These are phyloP conservation scores for Fusarium acutatum DNA, from an alignment of 2,329 filamentous ascomycete genomes.

Conservation along the genomic window DNA sequence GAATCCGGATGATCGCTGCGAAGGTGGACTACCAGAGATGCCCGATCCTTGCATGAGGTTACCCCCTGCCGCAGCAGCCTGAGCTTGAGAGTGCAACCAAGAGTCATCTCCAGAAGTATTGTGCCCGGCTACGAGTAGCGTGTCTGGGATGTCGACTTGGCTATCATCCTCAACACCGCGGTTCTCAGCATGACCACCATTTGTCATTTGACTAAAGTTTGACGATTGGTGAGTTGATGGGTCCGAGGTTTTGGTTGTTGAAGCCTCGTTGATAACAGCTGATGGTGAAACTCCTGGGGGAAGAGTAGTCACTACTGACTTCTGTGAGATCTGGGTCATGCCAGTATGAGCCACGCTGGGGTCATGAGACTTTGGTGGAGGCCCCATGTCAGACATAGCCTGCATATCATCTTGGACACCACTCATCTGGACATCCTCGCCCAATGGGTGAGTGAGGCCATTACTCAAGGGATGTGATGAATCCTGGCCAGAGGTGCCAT, in stretches of 20 bases:
- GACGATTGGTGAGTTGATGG: constrained; percentile 71
- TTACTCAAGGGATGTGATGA: constrained; percentile 59
- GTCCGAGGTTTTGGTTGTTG: constrained; percentile 89
- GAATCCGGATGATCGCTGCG: constrained; percentile 46
- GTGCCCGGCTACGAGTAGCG: constrained; percentile 57
- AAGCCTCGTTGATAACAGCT: constrained; percentile 80
- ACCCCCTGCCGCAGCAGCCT: constrained; percentile 57
- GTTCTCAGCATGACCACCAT: constrained; percentile 66
- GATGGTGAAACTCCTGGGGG: constrained; percentile 67
- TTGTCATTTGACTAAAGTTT: constrained; percentile 74
- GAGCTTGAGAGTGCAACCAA: constrained; percentile 68
- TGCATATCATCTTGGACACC: constrained; percentile 60
- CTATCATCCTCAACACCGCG: constrained; percentile 44
- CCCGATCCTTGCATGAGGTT: constrained; percentile 41
- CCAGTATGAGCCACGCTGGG: constrained; percentile 52
- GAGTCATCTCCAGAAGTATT: constrained; percentile 60
- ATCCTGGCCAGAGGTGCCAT: constrained; percentile 49
- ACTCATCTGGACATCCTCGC: constrained; percentile 66
- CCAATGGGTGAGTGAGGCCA: constrained; percentile 61
- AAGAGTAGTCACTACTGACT: constrained; percentile 66
- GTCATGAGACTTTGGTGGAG: constrained; percentile 53
- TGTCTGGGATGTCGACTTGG: constrained; percentile 62
- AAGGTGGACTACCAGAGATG: constrained; percentile 49
- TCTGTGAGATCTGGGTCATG: constrained; percentile 70
- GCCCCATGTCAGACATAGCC: constrained; percentile 60